Evolutionary conservation across 2,329 filamentous ascomycete species (phyloP).

Genomic region (Paecilomyces dactylethromorphus): DNA sequence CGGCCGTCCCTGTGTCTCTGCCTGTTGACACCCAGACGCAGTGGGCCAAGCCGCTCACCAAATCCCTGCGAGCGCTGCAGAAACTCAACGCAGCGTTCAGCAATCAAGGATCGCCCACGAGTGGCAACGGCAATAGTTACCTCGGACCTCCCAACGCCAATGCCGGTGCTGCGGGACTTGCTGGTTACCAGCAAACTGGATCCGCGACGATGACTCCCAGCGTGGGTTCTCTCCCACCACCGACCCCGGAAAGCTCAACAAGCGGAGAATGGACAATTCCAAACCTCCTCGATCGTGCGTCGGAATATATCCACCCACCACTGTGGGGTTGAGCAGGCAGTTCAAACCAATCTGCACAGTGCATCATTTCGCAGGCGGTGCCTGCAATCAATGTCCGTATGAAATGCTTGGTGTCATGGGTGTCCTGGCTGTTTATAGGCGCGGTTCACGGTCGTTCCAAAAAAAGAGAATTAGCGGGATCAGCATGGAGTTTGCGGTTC

Average conservation of each 20-base stretch:
- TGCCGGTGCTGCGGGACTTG: neutral
- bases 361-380: neutral
- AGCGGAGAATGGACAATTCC: conserved; percentile 41
- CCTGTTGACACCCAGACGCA: conserved; percentile 32
- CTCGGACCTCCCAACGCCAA: neutral
- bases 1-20: conserved; percentile 19
- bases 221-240: conserved; percentile 33
- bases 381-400: neutral
- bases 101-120: conserved; percentile 11
- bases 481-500: neutral
- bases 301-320: conserved; percentile 44
- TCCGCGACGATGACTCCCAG: conserved; percentile 24
- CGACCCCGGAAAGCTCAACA: conserved; percentile 42
- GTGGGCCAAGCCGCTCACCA: conserved; percentile 41
- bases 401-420: neutral
- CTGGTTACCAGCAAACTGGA: conserved; percentile 9
- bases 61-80: conserved; percentile 39
- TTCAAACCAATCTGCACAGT: neutral
- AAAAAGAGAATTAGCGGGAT: neutral
- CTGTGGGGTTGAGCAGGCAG: conserved; percentile 29
- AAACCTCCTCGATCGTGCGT: conserved; percentile 39
- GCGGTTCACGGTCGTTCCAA: neutral
- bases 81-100: conserved; percentile 38
- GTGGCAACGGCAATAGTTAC: neutral
- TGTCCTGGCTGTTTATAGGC: neutral